Base-by-base conservation (phyloP, 2,329 filamentous ascomycete species). In the Ciborinia camelliae region DNA sequence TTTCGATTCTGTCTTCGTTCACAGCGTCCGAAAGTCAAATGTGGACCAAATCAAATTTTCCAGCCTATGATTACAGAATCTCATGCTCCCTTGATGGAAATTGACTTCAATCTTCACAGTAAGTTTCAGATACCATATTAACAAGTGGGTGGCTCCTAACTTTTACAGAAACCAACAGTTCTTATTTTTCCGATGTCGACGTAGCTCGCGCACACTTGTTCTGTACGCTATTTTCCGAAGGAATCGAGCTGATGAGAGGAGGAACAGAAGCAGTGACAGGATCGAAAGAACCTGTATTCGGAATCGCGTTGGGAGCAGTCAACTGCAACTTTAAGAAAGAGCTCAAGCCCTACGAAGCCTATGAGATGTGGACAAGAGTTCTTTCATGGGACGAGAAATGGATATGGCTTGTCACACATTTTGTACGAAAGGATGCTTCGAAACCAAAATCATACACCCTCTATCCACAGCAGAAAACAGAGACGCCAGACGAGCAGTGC, bases 331-430 rank as follows among this genome's bases (percentile, higher is more conserved):
- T 92, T 77, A 86, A 86, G 76, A 80, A 81, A 58, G 90, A 93
- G 79, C 88, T 93, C 68, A 82, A 83, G 68, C 84, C 87, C 0
- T 88, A 86, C 72, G 81, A 86, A 73, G 76, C 77, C n/a, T 93
- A 89, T 76, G 89, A 92, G 79, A 83, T 92, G 74, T 90, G 89
- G 83, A 87, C 82, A 39, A 82, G 87, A 57, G 76, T 93, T 23
- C 80, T 92, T n/a, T 77, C 80, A 64, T 93, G 90, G 90, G 90
- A 94, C 76, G 82, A 86, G 74, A 93, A 93, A 78, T 94, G 90
- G 90, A 72, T 92, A 66, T 92, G 90, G 75, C 55, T 85, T 28
- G 74, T 83, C 32, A 83, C 78, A 2, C 82, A 81, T 67, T 86
- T 86, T 68, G 76, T 85, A 7, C 68, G 72, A 28, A 72, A 73